Evolutionary conservation across 1,139 yeast genomes (phyloP).

Genomic region (Yamadazyma dendronema): DNA sequence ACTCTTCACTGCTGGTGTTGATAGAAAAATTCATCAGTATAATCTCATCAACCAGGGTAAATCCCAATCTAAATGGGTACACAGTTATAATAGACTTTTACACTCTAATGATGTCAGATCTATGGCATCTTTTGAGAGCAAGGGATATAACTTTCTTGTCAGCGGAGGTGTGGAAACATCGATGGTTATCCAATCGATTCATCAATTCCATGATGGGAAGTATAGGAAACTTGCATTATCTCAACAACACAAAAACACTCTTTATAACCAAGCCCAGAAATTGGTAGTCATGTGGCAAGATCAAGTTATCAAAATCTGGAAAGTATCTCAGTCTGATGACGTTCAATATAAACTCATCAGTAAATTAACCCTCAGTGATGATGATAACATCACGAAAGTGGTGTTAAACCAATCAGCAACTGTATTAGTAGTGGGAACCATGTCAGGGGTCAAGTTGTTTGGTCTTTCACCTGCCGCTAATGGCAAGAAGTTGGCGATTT

Average conservation of each 20-base stretch:
- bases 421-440: conserved; percentile 69
- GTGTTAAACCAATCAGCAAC: conserved; percentile 67
- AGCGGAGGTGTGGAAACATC: conserved; percentile 91
- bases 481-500: conserved; percentile 44
- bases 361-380: conserved; percentile 68
- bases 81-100: conserved; percentile 69
- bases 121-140: conserved; percentile 68
- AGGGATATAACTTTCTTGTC: conserved; percentile 65
- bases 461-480: conserved; percentile 38
- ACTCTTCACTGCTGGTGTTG: conserved; percentile 90
- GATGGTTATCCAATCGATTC: conserved; percentile 67
- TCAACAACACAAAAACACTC: conserved; percentile 59
- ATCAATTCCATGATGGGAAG: conserved; percentile 70
- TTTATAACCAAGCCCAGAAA: conserved; percentile 43
- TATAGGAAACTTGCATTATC: conserved; percentile 69
- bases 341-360: conserved; percentile 51
- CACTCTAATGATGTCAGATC: conserved; percentile 91
- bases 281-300: conserved; percentile 78
- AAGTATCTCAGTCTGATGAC: conserved; percentile 28
- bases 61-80: conserved; percentile 69
- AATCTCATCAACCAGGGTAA: conserved; percentile 30
- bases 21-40: conserved; percentile 80
- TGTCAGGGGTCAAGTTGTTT: conserved; percentile 68
- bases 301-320: conserved; percentile 82
- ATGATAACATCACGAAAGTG: conserved; percentile 75